phyloP scores from a whole-genome alignment of 805 yeast species.

The Wickerhamia fluorescens region DNA sequence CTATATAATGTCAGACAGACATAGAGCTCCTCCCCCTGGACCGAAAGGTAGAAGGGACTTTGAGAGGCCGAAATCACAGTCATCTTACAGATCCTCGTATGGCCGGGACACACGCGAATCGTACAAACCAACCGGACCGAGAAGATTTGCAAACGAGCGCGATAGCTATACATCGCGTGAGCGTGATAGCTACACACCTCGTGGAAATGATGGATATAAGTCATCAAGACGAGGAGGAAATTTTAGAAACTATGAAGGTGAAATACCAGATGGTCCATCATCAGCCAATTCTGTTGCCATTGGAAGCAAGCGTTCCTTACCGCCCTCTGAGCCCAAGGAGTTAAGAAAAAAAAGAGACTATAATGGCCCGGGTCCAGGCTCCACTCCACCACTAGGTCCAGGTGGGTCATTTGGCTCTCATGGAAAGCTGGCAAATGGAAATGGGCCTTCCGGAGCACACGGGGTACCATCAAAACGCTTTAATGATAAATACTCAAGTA shows the following conservation, averaged over 20 bases:
- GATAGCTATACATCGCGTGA: neutral
- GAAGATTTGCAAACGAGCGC: neutral
- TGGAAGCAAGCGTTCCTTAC: constrained; percentile 5
- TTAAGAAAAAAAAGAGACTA: constrained; percentile 5
- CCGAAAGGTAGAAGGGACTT: constrained; percentile 17
- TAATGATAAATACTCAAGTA: neutral
- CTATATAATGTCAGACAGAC: constrained; percentile 34
- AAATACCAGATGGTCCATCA: neutral
- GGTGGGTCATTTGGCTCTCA: constrained; percentile 1
- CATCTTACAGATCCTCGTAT: constrained; percentile 1
- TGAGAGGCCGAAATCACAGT: constrained; percentile 3
- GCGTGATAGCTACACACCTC: neutral
- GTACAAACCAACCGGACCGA: constrained; percentile 3
- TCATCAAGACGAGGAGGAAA: neutral
- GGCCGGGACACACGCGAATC: neutral
- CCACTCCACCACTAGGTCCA: neutral
- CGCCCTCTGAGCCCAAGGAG: constrained; percentile 7
- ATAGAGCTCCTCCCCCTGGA: constrained; percentile 23
- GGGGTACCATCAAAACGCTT: constrained; percentile 1
- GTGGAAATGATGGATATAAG: too few species aligned
- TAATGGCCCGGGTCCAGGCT: too few species aligned
- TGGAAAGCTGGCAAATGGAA: neutral
- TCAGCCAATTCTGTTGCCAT: neutral
- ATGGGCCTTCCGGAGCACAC: neutral
- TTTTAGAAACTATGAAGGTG: neutral